Base-by-base conservation (phyloP, 768 basidiomycete species). In the Leccinum variicolor region DNA sequence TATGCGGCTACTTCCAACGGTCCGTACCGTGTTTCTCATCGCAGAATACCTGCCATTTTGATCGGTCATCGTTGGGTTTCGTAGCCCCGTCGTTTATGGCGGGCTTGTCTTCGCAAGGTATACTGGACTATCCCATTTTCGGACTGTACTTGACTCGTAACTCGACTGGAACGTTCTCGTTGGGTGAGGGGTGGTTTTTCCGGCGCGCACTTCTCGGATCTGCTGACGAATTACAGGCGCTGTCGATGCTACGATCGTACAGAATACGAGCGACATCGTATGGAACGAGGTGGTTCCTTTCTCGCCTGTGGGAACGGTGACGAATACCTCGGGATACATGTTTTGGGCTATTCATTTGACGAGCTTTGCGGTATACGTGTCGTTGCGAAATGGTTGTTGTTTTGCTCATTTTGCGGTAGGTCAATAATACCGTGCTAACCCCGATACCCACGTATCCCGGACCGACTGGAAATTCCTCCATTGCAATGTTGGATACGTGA, bases 281-380 rank as follows among this genome's bases (percentile, higher is more conserved):
- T 92, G 90, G 90, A 87, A 86, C 60, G 79, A 83, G 43, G 87
- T 92, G 2, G 82, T 85, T 15, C 81, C 90, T 13, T 92, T 92
- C 64, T 76, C 84, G 19, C 90, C 90, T 4, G 74, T 88, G 56
- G 79, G 76, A 6, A 69, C 75, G 5, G 81, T 82, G 61, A 81
- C 74, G 59, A 86, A 83, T 59, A 68, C 76, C 14, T 85, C 90
- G 4, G 86, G 85, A 61, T 92, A 92, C 62, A 74, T 92, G 47
- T 84, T 86, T 58, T 92, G 90, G 90, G 81, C 82, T 0, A 83
- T 91, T 58, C 82, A 81, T 3, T 66, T 92, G 43, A 71, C 79
- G 2, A 72, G 72, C 23, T 77, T 91, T 48, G 74, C 79, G 45
- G 89, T 90, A n/a, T n/a, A 62, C 39, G 65, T 60, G 26, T 49